Base-by-base conservation (phyloP, 2,329 filamentous ascomycete genomes). In the Fusarium pseudonygamai region DNA sequence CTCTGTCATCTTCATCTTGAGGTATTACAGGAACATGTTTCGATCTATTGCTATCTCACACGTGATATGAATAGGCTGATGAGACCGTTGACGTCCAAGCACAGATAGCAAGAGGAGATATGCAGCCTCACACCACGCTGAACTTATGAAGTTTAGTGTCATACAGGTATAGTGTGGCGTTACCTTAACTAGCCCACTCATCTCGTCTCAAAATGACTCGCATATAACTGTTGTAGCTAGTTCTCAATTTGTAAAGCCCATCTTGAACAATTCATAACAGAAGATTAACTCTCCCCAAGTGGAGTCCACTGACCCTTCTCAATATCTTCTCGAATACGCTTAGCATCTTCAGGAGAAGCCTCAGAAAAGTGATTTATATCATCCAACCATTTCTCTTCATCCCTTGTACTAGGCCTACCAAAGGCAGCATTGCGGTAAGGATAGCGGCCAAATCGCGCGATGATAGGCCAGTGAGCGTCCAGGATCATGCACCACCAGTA, bases 401-500 rank as follows among this genome's bases (percentile, higher is more conserved):
- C n/a, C 9, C 28, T 39, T 3, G 64, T 67, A 20, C 43, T 60
- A 5, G 3, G 0, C 3, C 64, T 39, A 0, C 64, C 64, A n/a
- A 67, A 57, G 3, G 57, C 20, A 1, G 50, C 62, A 39, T 67
- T 67, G 0, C 63, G 60, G 36, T 67, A 67, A 8, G 64, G 63
- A 30, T 67, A 67, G 1, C 64, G 46, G 5, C 63, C 40, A 8
- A 67, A 67, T 6, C 36, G 47, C 7, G 45, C 32, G 6, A 67
- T 67, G 14, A 67, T 67, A 3, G 65, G 63, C 65, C 65, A 67
- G 30, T 67, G 63, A 22, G 65, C n/a, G 7, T 67, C 65, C 10
- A 67, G 34, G 20, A 67, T 67, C 55, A 53, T 67, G 2, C 65
- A 67, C 65, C 65, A 67, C 65, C 65, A 67, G 30, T 36, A 67